Base-by-base conservation (phyloP, 1,284 basidiomycete species). In the Rhizoctonia solani region DNA sequence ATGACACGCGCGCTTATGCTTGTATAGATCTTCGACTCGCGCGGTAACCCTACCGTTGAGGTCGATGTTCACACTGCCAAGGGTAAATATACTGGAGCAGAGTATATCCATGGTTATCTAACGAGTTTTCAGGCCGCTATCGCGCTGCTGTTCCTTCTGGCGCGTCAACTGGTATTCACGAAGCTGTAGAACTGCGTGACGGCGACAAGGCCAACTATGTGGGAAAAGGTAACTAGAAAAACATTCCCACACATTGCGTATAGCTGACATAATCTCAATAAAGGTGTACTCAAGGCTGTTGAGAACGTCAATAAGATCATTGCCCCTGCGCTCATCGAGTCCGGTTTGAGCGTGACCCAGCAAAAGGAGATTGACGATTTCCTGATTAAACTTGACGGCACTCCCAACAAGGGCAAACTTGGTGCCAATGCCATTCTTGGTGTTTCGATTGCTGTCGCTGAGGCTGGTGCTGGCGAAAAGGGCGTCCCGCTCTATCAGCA, bases 381-480 rank as follows among this genome's bases (percentile, higher is more conserved):
- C 83, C 85, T 99, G 77, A 96, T 98, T 87, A 96, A 98, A 84
- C 87, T 95, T 75, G 96, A 99, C 77, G 95, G 94, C 69, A 95
- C 95, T 69, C 82, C 92, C 73, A 99, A 99, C 90, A 99, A 99
- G 87, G 94, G 94, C 80, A 98, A 97, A 81, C 90, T 98, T 76
- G 97, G 97, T 75, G 97, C 97, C 71, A 99, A 99, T 81, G 97
- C 97, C 76, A 98, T 99, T 79, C 92, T 99, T 70, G 97, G 95
- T 81, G 93, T 99, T 75, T 97, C 93, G 71, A 98, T 98, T 79
- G 97, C 96, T 55, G 93, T 92, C 69, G 87, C 93, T 68, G 90
- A 94, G 82, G 97, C 97, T 72, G 97, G 84, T 76, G 97, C 97
- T 55, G 90, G 87, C 66, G 92, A 95, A 82, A 95, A 95, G 84